Conservation (phyloP, 768 basidiomycete species). For the Pleurotus ostreatus region DNA sequence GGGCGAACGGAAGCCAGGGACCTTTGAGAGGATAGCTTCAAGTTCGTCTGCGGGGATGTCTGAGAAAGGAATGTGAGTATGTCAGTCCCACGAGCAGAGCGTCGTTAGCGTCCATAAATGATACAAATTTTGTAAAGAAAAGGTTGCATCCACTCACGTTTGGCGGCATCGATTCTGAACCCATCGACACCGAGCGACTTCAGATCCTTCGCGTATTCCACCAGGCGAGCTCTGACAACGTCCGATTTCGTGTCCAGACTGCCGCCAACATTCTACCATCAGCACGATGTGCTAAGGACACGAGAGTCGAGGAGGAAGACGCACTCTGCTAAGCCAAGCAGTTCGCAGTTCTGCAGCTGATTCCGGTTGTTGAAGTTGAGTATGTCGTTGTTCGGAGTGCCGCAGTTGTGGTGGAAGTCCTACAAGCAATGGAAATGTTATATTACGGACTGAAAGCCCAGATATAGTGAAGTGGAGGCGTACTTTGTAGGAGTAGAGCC, state of each 20-base stretch:
- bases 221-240: constrained; percentile 51
- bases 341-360: constrained; percentile 38
- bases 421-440: background rate
- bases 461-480: background rate
- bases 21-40: background rate
- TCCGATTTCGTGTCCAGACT: constrained; percentile 62
- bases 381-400: constrained; percentile 33
- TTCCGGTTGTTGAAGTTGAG: constrained; percentile 35
- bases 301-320: constrained; percentile 12
- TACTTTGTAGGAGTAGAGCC: background rate
- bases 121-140: too few relatives aligned
- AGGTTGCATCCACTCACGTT: constrained; percentile 31
- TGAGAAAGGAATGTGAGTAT: background rate
- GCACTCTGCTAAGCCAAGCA: constrained; percentile 30
- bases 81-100: too few relatives aligned
- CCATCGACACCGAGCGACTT: constrained; percentile 60
- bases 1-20: background rate
- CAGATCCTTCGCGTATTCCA: constrained; percentile 55
- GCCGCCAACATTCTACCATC: background rate
- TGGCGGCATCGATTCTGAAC: constrained; percentile 60
- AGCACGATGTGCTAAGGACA: background rate
- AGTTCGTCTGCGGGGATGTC: background rate
- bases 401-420: constrained; percentile 47
- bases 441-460: too few relatives aligned
- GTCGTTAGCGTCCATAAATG: too few relatives aligned